Conservation (phyloP, 768 basidiomycete genomes). For the Kwoniella pini region DNA sequence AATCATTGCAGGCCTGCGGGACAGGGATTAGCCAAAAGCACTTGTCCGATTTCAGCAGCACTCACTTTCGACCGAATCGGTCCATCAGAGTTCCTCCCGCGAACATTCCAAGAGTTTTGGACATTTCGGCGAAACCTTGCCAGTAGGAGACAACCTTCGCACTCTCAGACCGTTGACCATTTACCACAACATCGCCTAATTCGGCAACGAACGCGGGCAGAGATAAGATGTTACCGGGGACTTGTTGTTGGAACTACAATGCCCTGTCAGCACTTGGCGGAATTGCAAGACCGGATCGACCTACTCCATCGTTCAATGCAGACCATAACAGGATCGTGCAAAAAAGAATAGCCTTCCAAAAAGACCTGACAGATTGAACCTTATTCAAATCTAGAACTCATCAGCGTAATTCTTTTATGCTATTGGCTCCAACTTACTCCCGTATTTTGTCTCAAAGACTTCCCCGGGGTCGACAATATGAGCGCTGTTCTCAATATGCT, state of each 20-base stretch:
- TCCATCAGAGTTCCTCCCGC: conserved; percentile 23
- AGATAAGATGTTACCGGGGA: conserved; percentile 32
- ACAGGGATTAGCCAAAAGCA: background rate
- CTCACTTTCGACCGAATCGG: conserved; percentile 34
- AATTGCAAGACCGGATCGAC: background rate
- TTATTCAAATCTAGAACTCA: conserved; percentile 8
- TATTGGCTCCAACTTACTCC: conserved; percentile 11
- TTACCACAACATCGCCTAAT: conserved; percentile 25
- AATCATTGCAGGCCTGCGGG: conserved; percentile 14
- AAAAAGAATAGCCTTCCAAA: conserved; percentile 27
- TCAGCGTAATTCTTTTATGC: background rate
- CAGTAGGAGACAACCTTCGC: conserved; percentile 28
- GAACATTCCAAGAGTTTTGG: conserved; percentile 32
- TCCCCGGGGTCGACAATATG: background rate
- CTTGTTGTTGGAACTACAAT: conserved; percentile 10
- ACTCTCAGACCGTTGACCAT: conserved; percentile 26
- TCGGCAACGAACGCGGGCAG: conserved; percentile 19
- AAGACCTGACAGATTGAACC: conserved; percentile 4
- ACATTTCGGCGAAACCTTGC: conserved; percentile 33
- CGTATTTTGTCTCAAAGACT: conserved; percentile 25
- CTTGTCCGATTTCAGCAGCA: background rate
- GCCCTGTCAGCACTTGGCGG: background rate
- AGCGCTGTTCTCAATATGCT: background rate
- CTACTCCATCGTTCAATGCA: conserved; percentile 27
- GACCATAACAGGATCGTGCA: conserved; percentile 26